Evolutionary conservation across 371 early-diverging fungal species (phyloP), one percentile per base, ranked within the genome.

Genomic region (Batrachochytrium dendrobatidis): DNA sequence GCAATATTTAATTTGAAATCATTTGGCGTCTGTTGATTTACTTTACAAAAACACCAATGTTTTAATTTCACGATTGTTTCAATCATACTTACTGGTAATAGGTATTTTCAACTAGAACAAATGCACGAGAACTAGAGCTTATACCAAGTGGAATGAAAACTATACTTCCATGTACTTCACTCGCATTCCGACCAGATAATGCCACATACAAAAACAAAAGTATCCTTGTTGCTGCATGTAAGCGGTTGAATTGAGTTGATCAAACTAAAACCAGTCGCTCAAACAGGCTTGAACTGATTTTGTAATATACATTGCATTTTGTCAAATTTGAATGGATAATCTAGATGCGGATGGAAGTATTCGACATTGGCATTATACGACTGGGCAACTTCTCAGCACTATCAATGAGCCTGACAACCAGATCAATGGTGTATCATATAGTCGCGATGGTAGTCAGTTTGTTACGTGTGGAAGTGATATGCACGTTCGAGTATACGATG

Each of bases 311-410:
- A 39, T 39, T 20, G 15, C 15, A 39, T 15, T 15, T 20, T 39
- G 39, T 15, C 15, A 39, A 15, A 39, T 20, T 39, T 15, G 39
- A 20, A 39, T 20, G 39, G 39, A n/a, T n/a, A n/a, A n/a, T n/a
- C n/a, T 34, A 78, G 79, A 74, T 53, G 69, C 80, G 4, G 77
- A 77, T 35, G 80, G 80, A 10, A 46, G 62, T 8, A 58, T 75
- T 33, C 51, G 64, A 17, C 73, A 70, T 58, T 77, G 75, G 73
- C 77, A 79, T 55, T 52, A 50, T 33, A 68, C 73, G 1, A 60
- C 78, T n/a, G 73, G 71, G 3, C 69, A 69, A 39, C 24, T 54
- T 1, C 48, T 77, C 39, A 59, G 63, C 3, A 59, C 58, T 20
- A 56, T 76, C 45, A 5, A n/a, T 22, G 75, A 68, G 35, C 55